phyloP scores from a whole-genome alignment of 2,329 filamentous ascomycete species.

The Trichoderma sp. region DNA sequence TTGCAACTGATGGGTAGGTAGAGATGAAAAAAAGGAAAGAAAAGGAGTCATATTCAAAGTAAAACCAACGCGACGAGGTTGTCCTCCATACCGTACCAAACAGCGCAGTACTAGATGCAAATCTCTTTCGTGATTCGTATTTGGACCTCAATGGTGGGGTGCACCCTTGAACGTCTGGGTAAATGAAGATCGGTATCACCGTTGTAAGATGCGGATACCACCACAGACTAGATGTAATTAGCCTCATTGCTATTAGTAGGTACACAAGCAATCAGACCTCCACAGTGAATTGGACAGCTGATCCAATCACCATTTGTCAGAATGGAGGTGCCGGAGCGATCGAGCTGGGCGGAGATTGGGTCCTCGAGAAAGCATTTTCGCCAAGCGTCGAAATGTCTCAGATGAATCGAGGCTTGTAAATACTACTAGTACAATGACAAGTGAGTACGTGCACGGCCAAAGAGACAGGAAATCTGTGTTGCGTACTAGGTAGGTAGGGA shows the following conservation, averaged over 20 bases:
- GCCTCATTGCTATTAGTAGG: not conserved
- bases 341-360: not conserved
- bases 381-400: not conserved
- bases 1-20: not conserved
- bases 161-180: not conserved
- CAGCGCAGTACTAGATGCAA: not conserved
- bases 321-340: not conserved
- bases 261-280: not conserved
- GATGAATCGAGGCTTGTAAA: not conserved
- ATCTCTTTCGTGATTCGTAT: not conserved
- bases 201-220: not conserved
- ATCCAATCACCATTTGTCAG: not conserved
- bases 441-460: not conserved
- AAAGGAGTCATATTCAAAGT: not conserved
- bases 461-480: not conserved
- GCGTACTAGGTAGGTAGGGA: not conserved
- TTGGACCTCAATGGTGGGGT: not conserved
- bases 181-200: conserved; percentile 6
- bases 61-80: not conserved
- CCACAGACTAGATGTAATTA: not conserved
- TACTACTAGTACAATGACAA: not conserved
- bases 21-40: not conserved
- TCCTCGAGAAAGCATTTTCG: not conserved
- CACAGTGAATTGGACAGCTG: not conserved
- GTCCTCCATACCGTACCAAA: not conserved